Evolutionary conservation across 345 rosid genomes (phyloP).

Genomic region (Balakata baccata): DNA sequence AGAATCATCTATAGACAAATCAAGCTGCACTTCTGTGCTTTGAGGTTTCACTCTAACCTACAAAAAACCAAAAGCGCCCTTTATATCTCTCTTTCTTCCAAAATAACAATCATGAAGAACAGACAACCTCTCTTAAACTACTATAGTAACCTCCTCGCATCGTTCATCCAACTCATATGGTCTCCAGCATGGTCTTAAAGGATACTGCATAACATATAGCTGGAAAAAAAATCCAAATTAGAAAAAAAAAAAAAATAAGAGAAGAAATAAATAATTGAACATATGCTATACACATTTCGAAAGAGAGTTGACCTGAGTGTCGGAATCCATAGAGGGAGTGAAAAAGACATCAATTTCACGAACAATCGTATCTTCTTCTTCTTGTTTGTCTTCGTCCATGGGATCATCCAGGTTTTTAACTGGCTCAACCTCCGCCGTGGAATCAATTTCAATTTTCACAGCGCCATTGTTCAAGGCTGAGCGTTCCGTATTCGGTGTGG

Average conservation of each 20-base stretch:
- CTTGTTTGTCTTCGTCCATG: conserved; percentile 26
- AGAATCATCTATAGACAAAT: conserved; percentile 61
- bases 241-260: background rate
- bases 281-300: background rate
- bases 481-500: conserved; percentile 33
- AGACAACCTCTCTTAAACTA: background rate
- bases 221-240: conserved; percentile 25
- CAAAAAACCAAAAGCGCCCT: conserved; percentile 10
- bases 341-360: conserved; percentile 82
- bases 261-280: background rate
- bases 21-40: conserved; percentile 58
- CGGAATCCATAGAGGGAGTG: conserved; percentile 48
- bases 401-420: conserved; percentile 27
- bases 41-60: conserved; percentile 79
- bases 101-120: background rate
- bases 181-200: conserved; percentile 79
- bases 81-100: background rate
- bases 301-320: conserved; percentile 43
- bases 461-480: conserved; percentile 27
- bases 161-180: conserved; percentile 81
- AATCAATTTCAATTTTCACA: conserved; percentile 55
- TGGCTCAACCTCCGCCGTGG: conserved; percentile 19
- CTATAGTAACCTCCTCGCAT: conserved; percentile 57
- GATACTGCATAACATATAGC: conserved; percentile 86
- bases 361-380: conserved; percentile 66